Base-by-base conservation (phyloP, 768 basidiomycete species). In the Kwoniella bestiolae region DNA sequence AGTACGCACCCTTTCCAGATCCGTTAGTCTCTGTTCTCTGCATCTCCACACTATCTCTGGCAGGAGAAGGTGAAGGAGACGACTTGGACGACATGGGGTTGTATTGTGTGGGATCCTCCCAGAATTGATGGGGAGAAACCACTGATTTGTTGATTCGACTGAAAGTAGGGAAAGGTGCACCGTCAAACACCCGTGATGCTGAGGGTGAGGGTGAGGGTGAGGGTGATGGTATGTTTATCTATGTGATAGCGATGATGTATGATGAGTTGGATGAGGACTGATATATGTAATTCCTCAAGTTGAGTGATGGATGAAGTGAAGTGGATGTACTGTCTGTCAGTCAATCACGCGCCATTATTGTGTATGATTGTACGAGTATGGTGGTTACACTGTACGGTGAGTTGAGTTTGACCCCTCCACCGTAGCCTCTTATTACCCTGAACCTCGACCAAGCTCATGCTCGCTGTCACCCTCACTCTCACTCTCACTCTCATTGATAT, bases 51-150 rank as follows among this genome's bases (percentile, higher is more conserved):
- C 35, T 45, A 12, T 29, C 55, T 38, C n/a, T 31, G 8, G 21
- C 53, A 8, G 62, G 34, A 53, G 62, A 44, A 14, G 56, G 62
- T 3, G 58, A 50, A 56, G 65, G 65, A 21, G 63, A 63, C 26
- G 60, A 11, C 16, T 45, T 53, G 34, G 31, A 55, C 11, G 59
- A 56, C 60, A 68, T 68, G 55, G 21, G 31, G 9, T 12, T 47
- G 46, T n/a, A n/a, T n/a, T n/a, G n/a, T n/a, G 46, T 11, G 46
- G 18, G 38, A 41, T 41, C 38, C 11, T 41, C 18, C 38, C 38
- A 5, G 18, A 14, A 41, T 41, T 2, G 12, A 41, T 41, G 38
- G 38, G 18, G 18, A 18, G 12, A 41, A 18, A 41, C 12, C 38
- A 41, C 14, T 14, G 38, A 41, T n/a, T n/a, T n/a, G 12, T 1